A percentile compares a stretch with the other conserved stretches of the same genome.
Conservation (phyloP, 2,329 filamentous ascomycete genomes). For the Sarocladium oryzae region DNA sequence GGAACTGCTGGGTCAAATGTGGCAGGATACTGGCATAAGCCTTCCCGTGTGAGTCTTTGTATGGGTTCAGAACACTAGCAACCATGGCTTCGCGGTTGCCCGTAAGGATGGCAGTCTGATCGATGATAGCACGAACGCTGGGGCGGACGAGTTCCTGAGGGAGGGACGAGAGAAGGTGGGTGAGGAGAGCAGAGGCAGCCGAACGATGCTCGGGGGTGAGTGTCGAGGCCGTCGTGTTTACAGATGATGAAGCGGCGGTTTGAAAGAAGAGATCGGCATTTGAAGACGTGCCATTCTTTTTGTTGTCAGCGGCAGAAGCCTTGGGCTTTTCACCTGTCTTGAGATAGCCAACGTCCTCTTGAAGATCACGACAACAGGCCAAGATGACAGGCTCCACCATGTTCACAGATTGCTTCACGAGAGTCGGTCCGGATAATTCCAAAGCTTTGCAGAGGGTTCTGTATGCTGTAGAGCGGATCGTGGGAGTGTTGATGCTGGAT, state of each 20-base stretch:
- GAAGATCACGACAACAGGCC: conserved; percentile 67
- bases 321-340: conserved; percentile 28
- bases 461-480: conserved; percentile 58
- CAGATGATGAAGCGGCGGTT: conserved; percentile 27
- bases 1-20: conserved; percentile 63
- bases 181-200: conserved; percentile 57
- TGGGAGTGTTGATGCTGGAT: conserved; percentile 42
- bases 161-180: conserved; percentile 53
- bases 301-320: conserved; percentile 22
- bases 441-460: conserved; percentile 51
- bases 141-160: conserved; percentile 63
- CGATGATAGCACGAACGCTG: conserved; percentile 65
- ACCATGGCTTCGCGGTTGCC: conserved; percentile 67
- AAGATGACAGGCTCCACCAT: conserved; percentile 57
- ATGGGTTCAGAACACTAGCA: conserved; percentile 75
- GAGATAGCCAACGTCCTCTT: conserved; percentile 47
- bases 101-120: conserved; percentile 72
- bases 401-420: conserved; percentile 59
- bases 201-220: conserved; percentile 40
- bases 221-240: conserved; percentile 21
- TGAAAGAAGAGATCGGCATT: conserved; percentile 70
- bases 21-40: conserved; percentile 71
- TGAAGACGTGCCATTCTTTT: conserved; percentile 37
- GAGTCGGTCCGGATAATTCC: conserved; percentile 53
- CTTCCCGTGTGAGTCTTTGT: conserved; percentile 55